Evolutionary conservation across 2,329 filamentous ascomycete genomes (phyloP), one percentile per base, ranked within the genome.

Genomic region (Leptographium wingfieldii): DNA sequence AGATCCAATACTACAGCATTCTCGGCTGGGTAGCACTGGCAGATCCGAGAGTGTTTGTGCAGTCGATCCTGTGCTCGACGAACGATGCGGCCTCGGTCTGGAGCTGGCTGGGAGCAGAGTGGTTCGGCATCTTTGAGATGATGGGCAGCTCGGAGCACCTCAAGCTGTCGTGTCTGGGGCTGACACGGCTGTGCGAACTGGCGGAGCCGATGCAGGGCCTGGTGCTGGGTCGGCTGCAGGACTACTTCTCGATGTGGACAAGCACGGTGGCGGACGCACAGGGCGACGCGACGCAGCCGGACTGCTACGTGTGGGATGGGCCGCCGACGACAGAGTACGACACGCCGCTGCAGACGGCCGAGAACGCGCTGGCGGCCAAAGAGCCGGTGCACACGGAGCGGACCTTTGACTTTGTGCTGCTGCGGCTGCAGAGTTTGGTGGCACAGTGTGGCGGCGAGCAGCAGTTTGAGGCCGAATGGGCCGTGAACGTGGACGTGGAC

Each of bases 1-100:
- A 96, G 68, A 88, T 88, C 0, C 89, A 96, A 69, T 96, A 95
- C 70, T 87, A 95, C 68, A 82, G 84, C 5, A 84, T 97, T 2
- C 78, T 99, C 2, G 86, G 90, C 2, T 86, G 92, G 1, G 80
- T 97, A 19, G 82, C 86, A 0, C 74, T 95, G 2, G 84, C 85
- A 0, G 87, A 87, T 46, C 89, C 92, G 0, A 73, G 73, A 2
- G 75, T 88, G 2, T 87, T 96, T 65, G 74, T 85, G 5, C 76
- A 81, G 22, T 9, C 33, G 33, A 74, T 84, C 71, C 71, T 86
- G 22, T 71, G 72, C 22, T 79, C 61, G 76, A 75, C 1, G 5
- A 62, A 68, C 19, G 59, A 54, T 14, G 38, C 82, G 4, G 76
- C 79, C 3, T 73, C 77, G 52, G 76, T 81, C 9, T 86, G 82